Percentiles rank a stretch among this genome's conserved stretches.
These are phyloP conservation scores for Penicillium goetzii DNA, from an alignment of 495 filamentous ascomycete genomes.

Conservation along the genomic window DNA sequence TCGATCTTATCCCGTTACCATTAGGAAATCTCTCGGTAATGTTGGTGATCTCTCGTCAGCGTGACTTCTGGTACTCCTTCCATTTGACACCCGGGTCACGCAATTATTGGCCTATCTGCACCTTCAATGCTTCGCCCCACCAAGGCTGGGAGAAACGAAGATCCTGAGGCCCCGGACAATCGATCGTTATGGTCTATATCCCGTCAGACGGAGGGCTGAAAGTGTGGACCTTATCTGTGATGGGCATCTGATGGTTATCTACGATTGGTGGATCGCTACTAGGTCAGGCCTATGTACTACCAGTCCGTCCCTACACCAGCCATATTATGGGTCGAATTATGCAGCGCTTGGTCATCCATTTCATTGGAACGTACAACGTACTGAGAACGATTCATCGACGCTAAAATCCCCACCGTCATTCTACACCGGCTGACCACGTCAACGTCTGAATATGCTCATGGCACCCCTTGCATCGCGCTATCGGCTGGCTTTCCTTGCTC, in stretches of 20 bases:
- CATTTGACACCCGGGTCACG: not conserved
- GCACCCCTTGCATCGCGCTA: not conserved
- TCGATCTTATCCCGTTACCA: not conserved
- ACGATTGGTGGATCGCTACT: not conserved
- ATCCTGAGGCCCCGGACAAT: not conserved
- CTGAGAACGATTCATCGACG: slow-evolving; percentile 41
- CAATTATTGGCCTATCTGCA: not conserved
- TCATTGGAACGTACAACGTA: slow-evolving; percentile 56
- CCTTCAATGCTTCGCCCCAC: not conserved
- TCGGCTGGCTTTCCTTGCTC: not conserved
- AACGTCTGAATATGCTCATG: not conserved
- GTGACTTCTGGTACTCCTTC: not conserved
- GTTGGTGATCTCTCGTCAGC: not conserved
- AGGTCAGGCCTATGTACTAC: not conserved
- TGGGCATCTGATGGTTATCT: not conserved
- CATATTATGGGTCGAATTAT: slow-evolving; percentile 56
- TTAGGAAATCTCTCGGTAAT: not conserved
- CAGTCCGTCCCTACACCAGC: not conserved
- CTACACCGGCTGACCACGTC: not conserved
- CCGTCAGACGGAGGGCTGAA: slow-evolving; percentile 4
- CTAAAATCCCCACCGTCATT: not conserved
- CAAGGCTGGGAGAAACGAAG: not conserved
- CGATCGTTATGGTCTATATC: not conserved
- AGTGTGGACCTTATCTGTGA: not conserved
- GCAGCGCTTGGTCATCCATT: slow-evolving; percentile 59